A percentile compares a stretch with the other conserved stretches of the same genome.
Evolutionary conservation across 805 yeast genomes (phyloP).

Genomic region (Wilhelminamyces savonicus): DNA sequence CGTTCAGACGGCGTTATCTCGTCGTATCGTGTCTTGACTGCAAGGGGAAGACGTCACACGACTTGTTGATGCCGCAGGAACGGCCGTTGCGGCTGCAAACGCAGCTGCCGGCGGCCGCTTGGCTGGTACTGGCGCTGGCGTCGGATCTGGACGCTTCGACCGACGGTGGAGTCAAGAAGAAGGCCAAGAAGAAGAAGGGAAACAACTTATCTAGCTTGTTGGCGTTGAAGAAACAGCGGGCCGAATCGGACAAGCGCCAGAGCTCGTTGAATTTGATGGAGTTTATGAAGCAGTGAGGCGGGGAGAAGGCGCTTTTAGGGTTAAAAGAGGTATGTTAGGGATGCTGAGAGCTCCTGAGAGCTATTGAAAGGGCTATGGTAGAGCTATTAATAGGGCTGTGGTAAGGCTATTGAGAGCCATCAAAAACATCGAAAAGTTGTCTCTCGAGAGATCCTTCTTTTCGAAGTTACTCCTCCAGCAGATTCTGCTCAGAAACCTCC

Average conservation of each 20-base stretch:
- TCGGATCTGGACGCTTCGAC: too few relatives aligned
- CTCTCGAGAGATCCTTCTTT: too few relatives aligned
- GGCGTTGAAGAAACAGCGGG: slow-evolving; percentile 33
- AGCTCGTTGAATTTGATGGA: slow-evolving; percentile 42
- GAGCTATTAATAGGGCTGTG: too few relatives aligned
- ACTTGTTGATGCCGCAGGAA: too few relatives aligned
- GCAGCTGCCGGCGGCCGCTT: neutral
- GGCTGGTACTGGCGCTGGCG: neutral
- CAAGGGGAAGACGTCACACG: too few relatives aligned
- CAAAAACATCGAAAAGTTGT: too few relatives aligned
- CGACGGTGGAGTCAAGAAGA: slow-evolving; percentile 17
- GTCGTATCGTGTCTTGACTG: too few relatives aligned
- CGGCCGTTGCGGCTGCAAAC: neutral
- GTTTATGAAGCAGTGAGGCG: slow-evolving; percentile 27
- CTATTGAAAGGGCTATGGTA: too few relatives aligned
- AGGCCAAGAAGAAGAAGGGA: slow-evolving; percentile 43
- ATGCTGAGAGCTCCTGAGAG: slow-evolving; percentile 6
- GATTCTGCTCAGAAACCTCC: too few relatives aligned
- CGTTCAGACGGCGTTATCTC: too few relatives aligned
- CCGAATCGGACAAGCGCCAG: slow-evolving; percentile 20
- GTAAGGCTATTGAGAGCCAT: too few relatives aligned
- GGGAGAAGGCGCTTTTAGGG: neutral
- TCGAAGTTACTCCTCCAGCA: too few relatives aligned
- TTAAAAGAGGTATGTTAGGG: neutral
- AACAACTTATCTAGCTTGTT: slow-evolving; percentile 38